Conservation (phyloP, 345 rosid species). For the Gossypium anomalum region DNA sequence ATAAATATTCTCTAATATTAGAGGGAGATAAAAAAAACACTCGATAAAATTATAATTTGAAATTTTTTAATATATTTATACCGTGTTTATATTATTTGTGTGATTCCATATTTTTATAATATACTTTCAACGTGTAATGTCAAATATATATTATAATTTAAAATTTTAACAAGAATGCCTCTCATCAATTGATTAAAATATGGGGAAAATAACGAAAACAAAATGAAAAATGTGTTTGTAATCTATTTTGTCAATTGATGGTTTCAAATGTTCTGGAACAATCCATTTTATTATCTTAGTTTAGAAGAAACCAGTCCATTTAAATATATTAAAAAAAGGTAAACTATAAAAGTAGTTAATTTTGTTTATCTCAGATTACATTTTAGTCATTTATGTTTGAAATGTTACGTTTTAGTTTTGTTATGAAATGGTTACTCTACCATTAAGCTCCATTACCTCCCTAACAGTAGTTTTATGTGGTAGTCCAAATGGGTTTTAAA, state of each 20-base stretch:
- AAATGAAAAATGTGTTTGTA: conserved; percentile 1
- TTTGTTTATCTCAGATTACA: too few relatives aligned
- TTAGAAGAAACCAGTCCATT: neutral
- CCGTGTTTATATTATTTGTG: neutral
- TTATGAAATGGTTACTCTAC: too few relatives aligned
- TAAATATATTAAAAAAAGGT: too few relatives aligned
- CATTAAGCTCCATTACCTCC: too few relatives aligned
- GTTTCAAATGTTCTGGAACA: neutral
- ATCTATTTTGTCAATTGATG: neutral
- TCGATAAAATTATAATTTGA: neutral
- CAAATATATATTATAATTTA: neutral
- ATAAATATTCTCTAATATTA: too few relatives aligned
- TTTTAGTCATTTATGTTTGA: too few relatives aligned
- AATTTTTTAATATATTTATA: neutral
- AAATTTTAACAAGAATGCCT: neutral
- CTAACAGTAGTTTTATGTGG: fast-evolving
- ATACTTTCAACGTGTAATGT: neutral
- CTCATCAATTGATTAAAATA: neutral
- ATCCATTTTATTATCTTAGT: neutral
- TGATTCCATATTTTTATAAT: neutral
- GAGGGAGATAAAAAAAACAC: too few relatives aligned
- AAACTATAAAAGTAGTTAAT: too few relatives aligned
- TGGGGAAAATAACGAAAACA: neutral
- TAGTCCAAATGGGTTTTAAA: too few relatives aligned
- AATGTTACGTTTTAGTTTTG: too few relatives aligned